Evolutionary conservation across 2,329 filamentous ascomycete species (phyloP), one percentile per base, ranked within the genome.

Genomic region (Aureobasidium sp.): DNA sequence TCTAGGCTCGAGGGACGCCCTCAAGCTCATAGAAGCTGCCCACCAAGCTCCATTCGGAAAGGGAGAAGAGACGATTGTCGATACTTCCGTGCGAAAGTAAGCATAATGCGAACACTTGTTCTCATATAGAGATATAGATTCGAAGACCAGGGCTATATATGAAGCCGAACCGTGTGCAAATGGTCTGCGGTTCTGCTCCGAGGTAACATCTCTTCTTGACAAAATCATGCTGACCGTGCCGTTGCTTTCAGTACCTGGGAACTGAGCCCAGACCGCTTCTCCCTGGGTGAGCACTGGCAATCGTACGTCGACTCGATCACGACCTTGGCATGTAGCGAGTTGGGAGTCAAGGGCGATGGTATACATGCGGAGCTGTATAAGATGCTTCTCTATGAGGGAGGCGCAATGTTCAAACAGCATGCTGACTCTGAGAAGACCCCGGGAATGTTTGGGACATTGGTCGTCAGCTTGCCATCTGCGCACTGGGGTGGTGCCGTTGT

Each of bases 11-110:
- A 39, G 50, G 21, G 63, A 63, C 30, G 63, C 61, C 11, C 37
- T 39, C n/a, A 48, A 49, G n/a, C 64, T 68, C 14, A 65, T 66
- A 37, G 57, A 61, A 9, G 64, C 51, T 29, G 66, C 64, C 42
- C 64, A 67, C 59, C 62, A 66, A 61, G 67, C 72, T 21, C 70
- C 70, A 3, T 74, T 71, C 48, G 71, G 70, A 7, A 70, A 66
- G 57, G 67, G 67, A 5, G 61, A 61, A n/a, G 64, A 71, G 57
- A 73, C 71, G 2, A 48, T 74, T 30, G 61, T 73, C 5, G 69
- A 73, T 54, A 64, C 66, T 3, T 66, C 63, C 8, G 67, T 72
- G 1, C 63, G 68, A 27, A 70, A 70, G 49, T 51, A n/a, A n/a
- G n/a, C n/a, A n/a, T n/a, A n/a, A n/a, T n/a, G n/a, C n/a, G n/a